Evolutionary conservation across 129 eudicot genomes (phyloP), one percentile per base, ranked within the genome.

Genomic region (Pulicaria dysenterica): DNA sequence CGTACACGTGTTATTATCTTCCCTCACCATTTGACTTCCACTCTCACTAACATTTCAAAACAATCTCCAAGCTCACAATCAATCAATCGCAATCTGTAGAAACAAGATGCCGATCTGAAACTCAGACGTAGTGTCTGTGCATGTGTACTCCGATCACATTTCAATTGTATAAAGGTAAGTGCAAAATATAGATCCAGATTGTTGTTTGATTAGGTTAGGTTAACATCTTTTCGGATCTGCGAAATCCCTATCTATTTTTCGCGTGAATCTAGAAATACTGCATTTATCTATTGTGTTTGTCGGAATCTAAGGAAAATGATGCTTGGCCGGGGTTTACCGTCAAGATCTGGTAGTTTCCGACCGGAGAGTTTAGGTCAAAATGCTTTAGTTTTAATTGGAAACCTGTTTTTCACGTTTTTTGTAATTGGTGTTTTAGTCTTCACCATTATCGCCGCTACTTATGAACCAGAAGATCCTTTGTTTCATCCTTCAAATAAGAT

Each of bases 401-500:
- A 87, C 74, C 75, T 93, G 6, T 87, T 96, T 75, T 93, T 93
- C 81, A 73, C 83, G 67, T 24, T 87, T 11, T 89, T 93, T 53
- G 96, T 89, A 7, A 37, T 87, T 56, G 95, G 88, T 45, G 96
- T 89, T 2, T 80, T 93, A 70, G 74, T 93, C 17, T 89, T 93
- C 73, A 93, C 98, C 2, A 74, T 93, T 5, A 87, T 93, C 5
- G 95, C 98, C 3, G 92, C 92, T 7, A 93, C 90, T 59, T 93
- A 93, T 14, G 84, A 89, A 57, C 98, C 96, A 9, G 96, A 93
- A 69, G 98, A 87, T 70, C 96, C 96, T 0, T 66, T 87, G 62
- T 87, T 89, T 48, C 87, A 83, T 74, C 89, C 96, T 49, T 83
- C 98, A 7, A 67, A 84, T 49, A 89, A 87, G 76, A 85, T 92